Evolutionary conservation across 495 filamentous ascomycete species (phyloP), one percentile per base, ranked within the genome.

Genomic region (Penicillium cinerascens): DNA sequence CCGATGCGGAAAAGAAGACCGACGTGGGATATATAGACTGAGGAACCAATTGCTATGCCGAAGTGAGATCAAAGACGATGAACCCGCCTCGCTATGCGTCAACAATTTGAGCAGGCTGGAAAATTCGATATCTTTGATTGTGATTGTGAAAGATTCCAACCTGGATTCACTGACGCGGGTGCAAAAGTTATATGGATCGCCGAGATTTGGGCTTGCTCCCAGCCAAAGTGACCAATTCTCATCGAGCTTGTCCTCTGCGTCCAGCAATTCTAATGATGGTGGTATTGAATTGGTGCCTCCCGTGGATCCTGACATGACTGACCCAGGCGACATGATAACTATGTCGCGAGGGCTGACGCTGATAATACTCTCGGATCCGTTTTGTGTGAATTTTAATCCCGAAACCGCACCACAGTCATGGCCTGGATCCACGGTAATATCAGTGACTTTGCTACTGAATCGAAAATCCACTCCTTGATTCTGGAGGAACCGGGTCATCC

Each of bases 111-210:
- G 60, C 11, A 47, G 46, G 4, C 46, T 11, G n/a, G 70, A 44
- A 46, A 77, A 71, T 4, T 60, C 58, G 10, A 58, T 33, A 49
- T 55, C 52, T n/a, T 56, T 60, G 41, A 73, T 59, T 1, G 72
- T 75, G 9, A 70, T 59, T 1, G 72, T 75, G 60, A 75, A 74
- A 4, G 67, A 66, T 17, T 65, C 63, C 53, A 70, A 55, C 5
- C 56, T 63, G 8, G 66, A 67, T 21, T 75, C 65, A 2, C 45
- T 15, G 15, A 58, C 52, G 15, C 60, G 53, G 3, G 65, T 52
- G 58, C 52, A 58, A 62, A 75, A 74, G 51, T 55, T 64, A 10
- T 52, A 40, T 1, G 74, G 68, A 44, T 73, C 58, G n/a, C 74
- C 72, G 42, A 73, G 69, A 7, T 55, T 47, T 21, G 43, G 16